Percentiles rank a stretch among this genome's conserved stretches.
phyloP scores from a whole-genome alignment of 495 filamentous ascomycete species.

The Penicillium manginii region DNA sequence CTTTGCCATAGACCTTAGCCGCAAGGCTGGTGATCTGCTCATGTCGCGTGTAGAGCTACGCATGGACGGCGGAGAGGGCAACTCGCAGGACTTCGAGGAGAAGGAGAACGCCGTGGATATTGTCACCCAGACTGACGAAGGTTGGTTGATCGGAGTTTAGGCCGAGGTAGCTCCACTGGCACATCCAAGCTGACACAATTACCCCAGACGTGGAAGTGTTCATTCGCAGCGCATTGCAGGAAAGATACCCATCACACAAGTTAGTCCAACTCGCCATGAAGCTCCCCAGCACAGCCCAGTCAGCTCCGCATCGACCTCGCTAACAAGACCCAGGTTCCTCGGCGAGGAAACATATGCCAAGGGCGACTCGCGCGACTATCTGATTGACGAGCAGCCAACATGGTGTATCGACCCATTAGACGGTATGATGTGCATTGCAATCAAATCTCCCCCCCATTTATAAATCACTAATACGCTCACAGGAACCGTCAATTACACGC shows the following conservation, averaged over 20 bases:
- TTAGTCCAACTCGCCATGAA: constrained; percentile 33
- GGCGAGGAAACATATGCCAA: constrained; percentile 73
- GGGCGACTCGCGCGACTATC: constrained; percentile 59
- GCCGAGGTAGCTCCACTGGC: constrained; percentile 20
- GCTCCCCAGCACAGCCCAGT: too few relatives aligned
- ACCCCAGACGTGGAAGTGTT: constrained; percentile 65
- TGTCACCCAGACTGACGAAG: constrained; percentile 72
- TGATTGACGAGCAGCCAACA: constrained; percentile 63
- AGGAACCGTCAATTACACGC: constrained; percentile 71
- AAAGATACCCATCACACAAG: constrained; percentile 65
- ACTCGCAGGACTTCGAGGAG: constrained; percentile 38
- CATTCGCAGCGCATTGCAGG: constrained; percentile 57
- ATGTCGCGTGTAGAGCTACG: constrained; percentile 54
- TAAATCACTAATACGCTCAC: constrained; percentile 7
- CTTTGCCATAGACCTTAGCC: constrained; percentile 67
- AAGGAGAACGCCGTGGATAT: constrained; percentile 74
- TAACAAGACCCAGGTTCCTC: constrained; percentile 55
- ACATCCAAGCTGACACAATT: constrained; percentile 26
- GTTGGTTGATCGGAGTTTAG: constrained; percentile 37
- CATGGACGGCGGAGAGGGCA: constrained; percentile 28
- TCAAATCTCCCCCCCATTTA: too few relatives aligned
- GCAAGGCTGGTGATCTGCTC: constrained; percentile 63
- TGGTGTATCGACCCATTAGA: constrained; percentile 74
- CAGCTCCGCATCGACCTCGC: neutral
- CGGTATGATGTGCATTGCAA: constrained; percentile 34